These are phyloP conservation scores for Pleurotus ostreatus DNA, from an alignment of 768 basidiomycete genomes.

Conservation along the genomic window DNA sequence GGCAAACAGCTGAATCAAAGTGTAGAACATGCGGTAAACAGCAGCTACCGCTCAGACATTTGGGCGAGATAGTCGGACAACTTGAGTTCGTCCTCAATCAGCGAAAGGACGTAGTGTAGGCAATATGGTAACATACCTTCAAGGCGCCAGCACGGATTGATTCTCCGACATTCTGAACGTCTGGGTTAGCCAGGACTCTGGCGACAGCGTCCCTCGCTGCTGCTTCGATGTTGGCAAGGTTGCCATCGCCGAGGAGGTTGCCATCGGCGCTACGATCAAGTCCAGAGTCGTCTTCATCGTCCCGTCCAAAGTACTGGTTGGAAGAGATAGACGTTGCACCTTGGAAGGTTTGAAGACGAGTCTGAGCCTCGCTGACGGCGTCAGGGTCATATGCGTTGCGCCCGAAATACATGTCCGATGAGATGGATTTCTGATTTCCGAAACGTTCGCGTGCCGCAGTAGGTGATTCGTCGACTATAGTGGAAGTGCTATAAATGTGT, in stretches of 20 bases:
- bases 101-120: background rate
- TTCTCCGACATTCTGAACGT: slow-evolving; percentile 83
- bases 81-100: slow-evolving; percentile 21
- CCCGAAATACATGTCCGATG: slow-evolving; percentile 97
- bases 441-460: slow-evolving; percentile 89
- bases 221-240: slow-evolving; percentile 49
- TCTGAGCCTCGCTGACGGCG: slow-evolving; percentile 70
- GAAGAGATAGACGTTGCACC: slow-evolving; percentile 94
- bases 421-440: slow-evolving; percentile 90
- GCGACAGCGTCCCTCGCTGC: slow-evolving; percentile 76
- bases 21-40: background rate
- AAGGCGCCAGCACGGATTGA: slow-evolving; percentile 75
- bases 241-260: slow-evolving; percentile 46
- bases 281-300: slow-evolving; percentile 66
- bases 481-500: background rate
- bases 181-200: slow-evolving; percentile 76
- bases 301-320: slow-evolving; percentile 92
- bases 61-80: slow-evolving; percentile 68
- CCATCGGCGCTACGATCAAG: slow-evolving; percentile 32
- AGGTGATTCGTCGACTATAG: slow-evolving; percentile 51
- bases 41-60: slow-evolving; percentile 46
- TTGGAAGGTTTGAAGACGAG: slow-evolving; percentile 78
- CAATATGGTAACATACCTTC: slow-evolving; percentile 50
- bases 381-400: slow-evolving; percentile 81
- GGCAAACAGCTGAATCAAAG: background rate